phyloP scores from a whole-genome alignment of 2,329 filamentous ascomycete species.

The Volutella citrinella region DNA sequence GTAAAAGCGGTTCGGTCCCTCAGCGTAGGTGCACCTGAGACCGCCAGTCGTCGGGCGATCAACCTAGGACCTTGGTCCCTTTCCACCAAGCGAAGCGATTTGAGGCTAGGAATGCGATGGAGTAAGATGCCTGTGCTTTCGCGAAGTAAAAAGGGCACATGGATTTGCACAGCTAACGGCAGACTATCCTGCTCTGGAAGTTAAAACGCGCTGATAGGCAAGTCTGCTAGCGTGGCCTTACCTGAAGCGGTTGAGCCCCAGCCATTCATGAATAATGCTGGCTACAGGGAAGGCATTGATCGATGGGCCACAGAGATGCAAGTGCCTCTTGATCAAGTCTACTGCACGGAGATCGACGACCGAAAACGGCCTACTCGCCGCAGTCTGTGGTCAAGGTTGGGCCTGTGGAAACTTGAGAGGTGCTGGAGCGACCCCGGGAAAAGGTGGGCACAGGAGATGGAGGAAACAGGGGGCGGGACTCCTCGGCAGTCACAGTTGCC shows the following conservation, averaged over 20 bases:
- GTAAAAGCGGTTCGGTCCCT: slow-evolving; percentile 13
- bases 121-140: too few relatives aligned
- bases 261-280: too few relatives aligned
- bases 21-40: slow-evolving; percentile 15
- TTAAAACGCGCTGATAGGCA: too few relatives aligned
- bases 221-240: too few relatives aligned
- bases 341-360: slow-evolving; percentile 23
- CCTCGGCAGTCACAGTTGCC: slow-evolving; percentile 24
- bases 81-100: slow-evolving; percentile 1
- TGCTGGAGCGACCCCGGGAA: slow-evolving; percentile 27
- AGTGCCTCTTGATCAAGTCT: slow-evolving; percentile 21
- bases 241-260: too few relatives aligned
- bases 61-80: too few relatives aligned
- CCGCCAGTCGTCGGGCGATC: slow-evolving; percentile 12
- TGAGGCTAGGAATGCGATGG: too few relatives aligned
- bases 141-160: too few relatives aligned
- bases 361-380: slow-evolving; percentile 22
- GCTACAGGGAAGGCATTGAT: too few relatives aligned
- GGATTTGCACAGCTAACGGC: too few relatives aligned
- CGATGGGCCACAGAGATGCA: too few relatives aligned
- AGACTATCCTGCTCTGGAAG: too few relatives aligned
- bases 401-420: slow-evolving; percentile 18
- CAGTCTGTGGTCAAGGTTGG: slow-evolving; percentile 19
- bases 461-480: slow-evolving; percentile 25
- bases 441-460: slow-evolving; percentile 17